Conservation (phyloP, 176 grass and related monocot species). For the Stipa capillata region DNA sequence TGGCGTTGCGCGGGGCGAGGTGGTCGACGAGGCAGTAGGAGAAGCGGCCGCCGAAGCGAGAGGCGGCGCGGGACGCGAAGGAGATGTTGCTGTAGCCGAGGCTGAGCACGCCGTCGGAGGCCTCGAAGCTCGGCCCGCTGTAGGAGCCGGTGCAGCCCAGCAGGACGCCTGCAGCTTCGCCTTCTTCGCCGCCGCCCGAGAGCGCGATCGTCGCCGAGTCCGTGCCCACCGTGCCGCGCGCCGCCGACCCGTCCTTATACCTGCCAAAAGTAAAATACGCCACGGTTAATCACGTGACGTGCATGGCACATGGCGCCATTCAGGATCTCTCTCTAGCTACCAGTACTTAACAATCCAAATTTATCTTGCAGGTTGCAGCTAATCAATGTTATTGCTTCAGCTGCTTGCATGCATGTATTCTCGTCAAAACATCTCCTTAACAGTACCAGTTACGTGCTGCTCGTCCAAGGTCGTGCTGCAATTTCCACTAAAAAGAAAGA, state of each 20-base stretch:
- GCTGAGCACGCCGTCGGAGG: constrained; percentile 84
- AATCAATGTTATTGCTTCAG: too few species aligned
- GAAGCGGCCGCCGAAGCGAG: constrained; percentile 73
- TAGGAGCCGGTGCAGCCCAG: constrained; percentile 67
- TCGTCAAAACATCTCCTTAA: constrained; percentile 12
- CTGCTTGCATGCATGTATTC: background rate
- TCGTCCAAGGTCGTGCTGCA: background rate
- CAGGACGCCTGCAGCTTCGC: constrained; percentile 61
- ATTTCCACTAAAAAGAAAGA: too few species aligned
- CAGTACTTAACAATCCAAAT: too few species aligned
- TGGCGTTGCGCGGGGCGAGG: constrained; percentile 74
- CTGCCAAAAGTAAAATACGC: constrained; percentile 24
- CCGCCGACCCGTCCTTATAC: constrained; percentile 80
- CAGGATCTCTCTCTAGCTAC: background rate
- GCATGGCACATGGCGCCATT: constrained; percentile 27
- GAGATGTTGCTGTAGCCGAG: constrained; percentile 84
- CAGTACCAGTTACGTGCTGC: background rate
- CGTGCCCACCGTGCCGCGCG: constrained; percentile 55
- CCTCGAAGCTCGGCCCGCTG: constrained; percentile 52
- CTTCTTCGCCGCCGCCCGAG: constrained; percentile 29
- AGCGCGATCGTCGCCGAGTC: constrained; percentile 79
- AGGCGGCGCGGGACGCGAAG: constrained; percentile 67
- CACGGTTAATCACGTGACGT: background rate
- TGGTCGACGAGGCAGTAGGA: constrained; percentile 99
- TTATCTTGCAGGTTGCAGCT: background rate